A percentile compares a stretch with the other conserved stretches of the same genome.
These are phyloP conservation scores for Alternaria consortialis DNA, from an alignment of 2,329 filamentous ascomycete species.

Conservation along the genomic window DNA sequence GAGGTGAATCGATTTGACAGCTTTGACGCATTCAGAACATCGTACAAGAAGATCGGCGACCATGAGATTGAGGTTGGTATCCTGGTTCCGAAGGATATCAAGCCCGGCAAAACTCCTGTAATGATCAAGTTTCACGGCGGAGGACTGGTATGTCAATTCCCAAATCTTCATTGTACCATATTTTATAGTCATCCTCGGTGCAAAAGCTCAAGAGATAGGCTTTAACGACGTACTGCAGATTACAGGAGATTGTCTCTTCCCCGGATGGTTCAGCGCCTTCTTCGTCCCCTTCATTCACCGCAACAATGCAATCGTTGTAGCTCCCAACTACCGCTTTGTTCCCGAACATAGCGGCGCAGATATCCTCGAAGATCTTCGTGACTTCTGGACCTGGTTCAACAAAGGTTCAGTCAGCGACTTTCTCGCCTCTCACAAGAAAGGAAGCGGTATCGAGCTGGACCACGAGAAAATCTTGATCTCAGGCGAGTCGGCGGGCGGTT, in stretches of 20 bases:
- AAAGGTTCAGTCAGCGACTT: conserved; percentile 14
- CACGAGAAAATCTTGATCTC: conserved; percentile 38
- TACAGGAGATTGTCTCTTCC: conserved; percentile 38
- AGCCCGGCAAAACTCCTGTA: conserved; percentile 50
- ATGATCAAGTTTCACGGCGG: conserved; percentile 58
- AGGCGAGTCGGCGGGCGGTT: conserved; percentile 53
- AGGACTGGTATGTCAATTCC: conserved; percentile 45
- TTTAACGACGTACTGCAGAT: conserved; percentile 19
- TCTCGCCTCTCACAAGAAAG: conserved; percentile 17
- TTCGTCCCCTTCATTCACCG: conserved; percentile 52
- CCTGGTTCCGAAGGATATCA: conserved; percentile 51
- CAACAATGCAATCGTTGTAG: conserved; percentile 57
- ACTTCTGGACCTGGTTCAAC: conserved; percentile 60
- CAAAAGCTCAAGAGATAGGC: background rate
- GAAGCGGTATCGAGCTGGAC: conserved; percentile 32
- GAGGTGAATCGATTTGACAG: conserved; percentile 45
- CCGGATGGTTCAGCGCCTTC: conserved; percentile 43
- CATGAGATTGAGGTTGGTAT: conserved; percentile 52
- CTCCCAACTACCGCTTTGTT: conserved; percentile 62
- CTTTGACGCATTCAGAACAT: conserved; percentile 52
- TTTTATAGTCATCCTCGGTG: background rate
- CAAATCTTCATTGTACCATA: background rate
- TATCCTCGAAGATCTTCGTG: conserved; percentile 58
- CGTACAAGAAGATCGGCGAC: conserved; percentile 54
- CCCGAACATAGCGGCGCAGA: conserved; percentile 59